Base-by-base conservation (phyloP, 2,329 filamentous ascomycete genomes). In the Hysterium pulicare region DNA sequence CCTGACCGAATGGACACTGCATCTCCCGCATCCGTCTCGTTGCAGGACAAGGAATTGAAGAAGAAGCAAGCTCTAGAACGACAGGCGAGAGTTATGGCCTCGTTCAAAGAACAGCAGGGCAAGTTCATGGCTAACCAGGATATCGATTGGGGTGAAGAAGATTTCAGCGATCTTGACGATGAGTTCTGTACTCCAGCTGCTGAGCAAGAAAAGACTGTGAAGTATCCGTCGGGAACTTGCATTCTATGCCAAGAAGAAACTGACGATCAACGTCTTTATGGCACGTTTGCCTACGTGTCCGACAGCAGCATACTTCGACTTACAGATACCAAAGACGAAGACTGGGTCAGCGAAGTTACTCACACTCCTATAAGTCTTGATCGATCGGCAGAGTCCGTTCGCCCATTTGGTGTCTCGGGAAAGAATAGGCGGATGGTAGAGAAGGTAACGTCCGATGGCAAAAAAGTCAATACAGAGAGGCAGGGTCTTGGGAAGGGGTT, bases 231-330 rank as follows among this genome's bases (percentile, higher is more conserved):
- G 19, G 93, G 90, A 13, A 95, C 90, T 19, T 98, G 93, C 64
- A 96, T 98, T 41, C 73, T 97, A 13, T 98, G 93, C 59, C 93
- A 97, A 66, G 94, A 98, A 68, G 90, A 96, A 54, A 93, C 89
- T 2, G 90, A 91, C 55, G 91, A 97, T 50, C 83, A 84, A 10
- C 81, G 84, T 31, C 76, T 97, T 1, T 97, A 94, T 61, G 93
- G 93, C 46, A 95, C 91, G 0, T 97, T 98, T 70, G 89, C 88
- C 2, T 82, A 95, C 54, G 78, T 98, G 45, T 87, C 83, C 16
- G 83, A 95, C 57, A 97, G 90, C 61, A 83, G 81, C 24, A 86
- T 98, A 41, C 71, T 97, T 41, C 83, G 93, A 17, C 85, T 95
- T 59, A 98, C 93, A 0, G 83, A 95, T 57, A 75, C 91, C 26